phyloP scores from a whole-genome alignment of 2,329 filamentous ascomycete species.

The Ceratocystis smalleyi region DNA sequence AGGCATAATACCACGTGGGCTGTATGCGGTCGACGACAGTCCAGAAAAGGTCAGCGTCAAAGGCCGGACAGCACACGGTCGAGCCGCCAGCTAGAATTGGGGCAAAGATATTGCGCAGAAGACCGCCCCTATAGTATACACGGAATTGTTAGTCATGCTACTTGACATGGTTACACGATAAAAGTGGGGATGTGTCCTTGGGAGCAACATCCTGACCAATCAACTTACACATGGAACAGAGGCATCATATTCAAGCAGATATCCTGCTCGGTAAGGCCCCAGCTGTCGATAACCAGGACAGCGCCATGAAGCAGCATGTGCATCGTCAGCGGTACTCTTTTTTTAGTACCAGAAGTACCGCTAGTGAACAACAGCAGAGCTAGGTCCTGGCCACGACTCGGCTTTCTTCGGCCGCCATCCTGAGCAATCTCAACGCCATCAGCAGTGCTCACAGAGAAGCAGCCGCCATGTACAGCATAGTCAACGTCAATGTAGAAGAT shows the following conservation, averaged over 20 bases:
- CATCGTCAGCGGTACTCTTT: conserved; percentile 38
- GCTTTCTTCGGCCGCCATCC: conserved; percentile 12
- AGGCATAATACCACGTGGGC: conserved; percentile 44
- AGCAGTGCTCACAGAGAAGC: conserved; percentile 22
- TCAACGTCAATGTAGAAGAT: conserved; percentile 28
- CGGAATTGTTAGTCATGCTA: neutral
- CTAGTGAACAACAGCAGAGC: conserved; percentile 41
- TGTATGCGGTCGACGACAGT: conserved; percentile 33
- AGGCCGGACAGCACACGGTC: conserved; percentile 37
- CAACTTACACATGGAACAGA: conserved; percentile 37
- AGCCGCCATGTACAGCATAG: conserved; percentile 22
- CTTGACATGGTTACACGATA: neutral
- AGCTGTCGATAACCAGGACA: conserved; percentile 37
- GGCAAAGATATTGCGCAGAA: conserved; percentile 40
- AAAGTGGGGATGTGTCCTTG: neutral
- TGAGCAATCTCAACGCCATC: conserved; percentile 15
- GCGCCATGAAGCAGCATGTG: conserved; percentile 37
- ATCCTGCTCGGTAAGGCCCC: conserved; percentile 33
- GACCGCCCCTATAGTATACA: conserved; percentile 28
- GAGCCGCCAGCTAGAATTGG: conserved; percentile 39
- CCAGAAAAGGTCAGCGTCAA: conserved; percentile 42
- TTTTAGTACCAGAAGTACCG: conserved; percentile 43
- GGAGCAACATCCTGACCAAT: too few relatives aligned
- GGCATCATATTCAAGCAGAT: conserved; percentile 46
- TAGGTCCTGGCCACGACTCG: conserved; percentile 33